Conservation (phyloP, 148 eudicot genomes). For the Drosera capensis region DNA sequence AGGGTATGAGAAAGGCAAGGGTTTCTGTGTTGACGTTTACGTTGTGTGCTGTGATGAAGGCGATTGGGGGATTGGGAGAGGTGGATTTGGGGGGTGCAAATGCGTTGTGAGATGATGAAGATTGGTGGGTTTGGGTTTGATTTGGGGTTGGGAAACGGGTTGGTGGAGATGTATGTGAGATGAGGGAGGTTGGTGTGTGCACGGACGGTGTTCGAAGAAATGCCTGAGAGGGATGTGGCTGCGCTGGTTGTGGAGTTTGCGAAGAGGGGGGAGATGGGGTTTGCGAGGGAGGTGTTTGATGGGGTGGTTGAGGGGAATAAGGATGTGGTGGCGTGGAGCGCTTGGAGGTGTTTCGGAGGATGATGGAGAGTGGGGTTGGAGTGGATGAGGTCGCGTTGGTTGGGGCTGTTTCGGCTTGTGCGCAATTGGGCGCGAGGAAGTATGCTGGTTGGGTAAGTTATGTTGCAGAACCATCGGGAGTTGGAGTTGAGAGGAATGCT, state of each 20-base stretch:
- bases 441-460: conserved; percentile 24
- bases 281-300: conserved; percentile 37
- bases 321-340: conserved; percentile 33
- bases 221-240: conserved; percentile 34
- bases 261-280: conserved; percentile 23
- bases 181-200: conserved; percentile 31
- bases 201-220: conserved; percentile 42
- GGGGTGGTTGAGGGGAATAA: conserved; percentile 22
- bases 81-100: conserved; percentile 22
- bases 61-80: conserved; percentile 13
- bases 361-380: conserved; percentile 23
- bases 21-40: conserved; percentile 26
- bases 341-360: conserved; percentile 29
- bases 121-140: conserved; percentile 36
- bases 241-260: conserved; percentile 33
- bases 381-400: conserved; percentile 36
- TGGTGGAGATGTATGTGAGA: conserved; percentile 37
- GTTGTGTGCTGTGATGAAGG: conserved; percentile 31
- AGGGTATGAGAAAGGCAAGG: conserved; percentile 23
- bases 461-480: conserved; percentile 32
- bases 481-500: conserved; percentile 24
- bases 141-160: conserved; percentile 23
- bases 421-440: conserved; percentile 35
- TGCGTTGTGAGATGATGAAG: conserved; percentile 28
- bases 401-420: conserved; percentile 50